Evolutionary conservation across 2,329 filamentous ascomycete genomes (phyloP).

Genomic region (Penicillium sclerotigenum): DNA sequence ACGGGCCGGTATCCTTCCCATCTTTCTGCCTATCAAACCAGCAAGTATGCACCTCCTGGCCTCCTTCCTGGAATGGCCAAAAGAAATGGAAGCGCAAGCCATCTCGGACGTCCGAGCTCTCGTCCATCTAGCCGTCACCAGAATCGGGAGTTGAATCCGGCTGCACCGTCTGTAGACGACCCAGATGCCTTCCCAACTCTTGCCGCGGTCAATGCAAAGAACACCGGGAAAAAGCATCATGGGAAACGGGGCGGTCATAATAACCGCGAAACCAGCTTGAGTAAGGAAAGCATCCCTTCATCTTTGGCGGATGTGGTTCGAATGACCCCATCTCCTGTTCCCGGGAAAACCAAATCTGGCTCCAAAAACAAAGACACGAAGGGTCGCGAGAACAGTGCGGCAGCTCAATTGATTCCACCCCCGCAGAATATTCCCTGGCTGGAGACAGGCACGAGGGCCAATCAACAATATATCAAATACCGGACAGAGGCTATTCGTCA

Average conservation of each 20-base stretch:
- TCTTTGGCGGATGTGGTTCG: slow-evolving; percentile 92
- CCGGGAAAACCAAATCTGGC: slow-evolving; percentile 53
- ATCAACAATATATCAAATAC: slow-evolving; percentile 92
- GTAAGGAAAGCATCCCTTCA: slow-evolving; percentile 68
- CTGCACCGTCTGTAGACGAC: slow-evolving; percentile 80
- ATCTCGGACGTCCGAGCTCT: slow-evolving; percentile 66
- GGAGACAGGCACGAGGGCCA: slow-evolving; percentile 85
- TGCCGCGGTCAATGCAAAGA: slow-evolving; percentile 70
- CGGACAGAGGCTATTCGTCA: slow-evolving; percentile 96
- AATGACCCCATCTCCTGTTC: slow-evolving; percentile 83
- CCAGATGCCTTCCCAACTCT: slow-evolving; percentile 92
- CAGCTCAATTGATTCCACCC: slow-evolving; percentile 77
- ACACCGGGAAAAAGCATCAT: slow-evolving; percentile 79
- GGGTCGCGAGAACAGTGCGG: slow-evolving; percentile 71
- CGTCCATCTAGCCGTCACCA: slow-evolving; percentile 81
- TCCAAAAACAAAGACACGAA: slow-evolving; percentile 61
- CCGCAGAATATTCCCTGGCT: slow-evolving; percentile 96
- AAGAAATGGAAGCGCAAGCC: slow-evolving; percentile 51
- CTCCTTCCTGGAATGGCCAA: slow-evolving; percentile 32
- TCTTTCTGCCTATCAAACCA: slow-evolving; percentile 42
- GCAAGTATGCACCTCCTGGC: slow-evolving; percentile 39
- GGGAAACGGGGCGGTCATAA: slow-evolving; percentile 79
- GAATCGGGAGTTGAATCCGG: slow-evolving; percentile 59
- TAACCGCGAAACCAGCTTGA: slow-evolving; percentile 54
- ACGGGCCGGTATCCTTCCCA: slow-evolving; percentile 45